phyloP scores from a whole-genome alignment of 1,284 basidiomycete species.

The Termitomyces sp. region DNA sequence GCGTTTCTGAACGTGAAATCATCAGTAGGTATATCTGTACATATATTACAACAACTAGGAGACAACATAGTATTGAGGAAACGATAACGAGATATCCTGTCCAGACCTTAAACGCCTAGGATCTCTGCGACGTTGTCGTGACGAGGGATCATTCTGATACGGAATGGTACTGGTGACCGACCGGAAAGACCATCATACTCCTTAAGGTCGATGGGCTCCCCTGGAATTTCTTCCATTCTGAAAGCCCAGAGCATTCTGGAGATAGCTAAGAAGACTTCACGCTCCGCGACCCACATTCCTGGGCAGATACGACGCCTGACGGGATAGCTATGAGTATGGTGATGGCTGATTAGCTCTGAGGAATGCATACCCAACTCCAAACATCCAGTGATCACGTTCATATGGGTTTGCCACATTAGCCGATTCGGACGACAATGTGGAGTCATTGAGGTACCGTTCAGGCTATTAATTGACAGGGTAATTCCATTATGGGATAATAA shows the following conservation, averaged over 20 bases:
- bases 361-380: slow-evolving; percentile 27
- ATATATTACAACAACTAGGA: background rate
- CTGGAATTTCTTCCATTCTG: slow-evolving; percentile 31
- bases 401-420: slow-evolving; percentile 34
- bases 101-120: slow-evolving; percentile 5
- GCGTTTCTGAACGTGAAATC: background rate
- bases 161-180: slow-evolving; percentile 32
- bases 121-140: slow-evolving; percentile 20
- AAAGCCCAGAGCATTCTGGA: slow-evolving; percentile 37
- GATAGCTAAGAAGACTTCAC: slow-evolving; percentile 34
- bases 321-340: background rate
- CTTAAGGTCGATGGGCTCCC: slow-evolving; percentile 33
- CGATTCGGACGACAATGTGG: slow-evolving; percentile 24
- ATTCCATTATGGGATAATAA: background rate
- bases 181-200: slow-evolving; percentile 39
- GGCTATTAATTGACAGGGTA: slow-evolving; percentile 12
- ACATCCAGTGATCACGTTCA: slow-evolving; percentile 41
- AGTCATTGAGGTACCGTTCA: slow-evolving; percentile 27
- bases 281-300: slow-evolving; percentile 35
- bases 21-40: background rate
- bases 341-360: background rate
- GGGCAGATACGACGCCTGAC: slow-evolving; percentile 35
- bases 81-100: background rate
- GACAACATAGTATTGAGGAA: background rate
- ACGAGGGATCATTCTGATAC: slow-evolving; percentile 27